Base-by-base conservation (phyloP, 192 early-diverging fungal species). In the Geosiphon pyriformis region DNA sequence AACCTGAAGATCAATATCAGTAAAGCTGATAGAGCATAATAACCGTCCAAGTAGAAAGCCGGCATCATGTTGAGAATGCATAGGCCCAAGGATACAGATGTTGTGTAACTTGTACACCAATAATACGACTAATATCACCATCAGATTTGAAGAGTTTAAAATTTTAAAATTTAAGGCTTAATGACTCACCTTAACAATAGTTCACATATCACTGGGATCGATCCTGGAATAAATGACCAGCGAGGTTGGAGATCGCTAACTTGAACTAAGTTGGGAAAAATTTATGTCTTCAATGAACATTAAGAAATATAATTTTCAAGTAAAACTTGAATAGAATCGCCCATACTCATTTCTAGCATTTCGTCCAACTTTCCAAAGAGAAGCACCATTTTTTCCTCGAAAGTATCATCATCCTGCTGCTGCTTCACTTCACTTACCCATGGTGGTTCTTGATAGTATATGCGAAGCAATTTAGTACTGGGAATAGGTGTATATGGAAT, bases 1-100 rank as follows among this genome's bases (percentile, higher is more conserved):
- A 1, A 15, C 0, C 55, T 56, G 22, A 3, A 33, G 22, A 70
- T 3, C 35, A 23, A 50, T 6, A 25, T 12, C 22, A 69, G 18
- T 60, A 84, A 46, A 12, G 80, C 78, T 31, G 69, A 61, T 27
- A 88, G 65, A 1, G 89, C 85, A 67, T 87, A 84, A 42, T 88
- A 74, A n/a, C 89, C 89, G 67, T 91, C 89, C 61, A 91, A 71
- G 50, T 83, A 73, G 42, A 80, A 78, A 8, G 86, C 85, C 2
- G 89, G 89, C 18, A 91, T 71, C 70, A 91, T 91, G 63, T 91
- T 91, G 22, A 91, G 64, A 7, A 91, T 34, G 4, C 87, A 76
- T 31, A 91, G 65, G 22, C 88, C 88, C 15, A 85, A 46, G 12
- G 88, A 85, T 48, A 91, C 84, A 11, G 88, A 87, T 29, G 85